phyloP scores from a whole-genome alignment of 208 protist species.

The Acanthamoeba rhysodes region DNA sequence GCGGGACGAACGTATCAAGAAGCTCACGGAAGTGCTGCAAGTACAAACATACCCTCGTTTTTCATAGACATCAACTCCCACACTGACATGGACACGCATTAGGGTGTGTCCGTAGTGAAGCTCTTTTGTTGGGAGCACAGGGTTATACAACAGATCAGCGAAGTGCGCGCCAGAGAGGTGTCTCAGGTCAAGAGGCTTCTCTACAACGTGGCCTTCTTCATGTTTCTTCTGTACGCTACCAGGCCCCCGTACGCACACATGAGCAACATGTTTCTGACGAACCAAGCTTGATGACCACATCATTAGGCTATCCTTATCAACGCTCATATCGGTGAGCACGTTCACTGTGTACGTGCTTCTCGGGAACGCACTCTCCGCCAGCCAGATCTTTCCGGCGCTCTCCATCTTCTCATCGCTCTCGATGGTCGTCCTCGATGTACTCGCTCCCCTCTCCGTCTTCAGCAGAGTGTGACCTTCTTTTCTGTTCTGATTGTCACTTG shows the following conservation, averaged over 20 bases:
- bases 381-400: conserved; percentile 13
- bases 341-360: conserved; percentile 49
- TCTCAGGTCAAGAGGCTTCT: background rate
- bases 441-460: background rate
- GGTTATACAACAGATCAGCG: background rate
- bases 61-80: background rate
- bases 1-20: conserved; percentile 36
- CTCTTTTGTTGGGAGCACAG: conserved; percentile 28
- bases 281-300: background rate
- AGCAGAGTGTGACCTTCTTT: background rate
- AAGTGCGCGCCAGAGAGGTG: conserved; percentile 33
- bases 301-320: background rate
- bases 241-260: background rate
- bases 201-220: background rate
- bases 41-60: background rate
- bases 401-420: background rate
- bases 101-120: conserved; percentile 5
- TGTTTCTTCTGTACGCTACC: conserved; percentile 32
- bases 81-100: background rate
- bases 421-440: background rate
- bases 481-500: background rate
- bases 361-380: conserved; percentile 3
- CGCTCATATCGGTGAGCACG: background rate
- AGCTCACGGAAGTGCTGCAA: conserved; percentile 26
- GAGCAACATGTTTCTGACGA: background rate